Evolutionary conservation across 2,329 filamentous ascomycete species (phyloP).

Genomic region (Botrytis hyacinthi): DNA sequence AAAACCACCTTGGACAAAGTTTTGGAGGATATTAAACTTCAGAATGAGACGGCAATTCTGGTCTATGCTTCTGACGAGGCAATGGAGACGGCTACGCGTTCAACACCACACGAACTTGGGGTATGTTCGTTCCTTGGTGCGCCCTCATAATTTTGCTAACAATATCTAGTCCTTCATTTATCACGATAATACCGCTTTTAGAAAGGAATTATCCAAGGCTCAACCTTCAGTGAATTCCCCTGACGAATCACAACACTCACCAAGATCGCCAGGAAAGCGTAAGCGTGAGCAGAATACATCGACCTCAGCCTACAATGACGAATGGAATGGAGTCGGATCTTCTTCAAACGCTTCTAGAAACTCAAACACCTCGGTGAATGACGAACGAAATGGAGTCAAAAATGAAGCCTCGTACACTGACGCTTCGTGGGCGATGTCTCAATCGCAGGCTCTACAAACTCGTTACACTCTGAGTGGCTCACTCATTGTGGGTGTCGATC

Average conservation of each 20-base stretch:
- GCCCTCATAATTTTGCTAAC: conserved; percentile 19
- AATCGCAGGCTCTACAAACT: not conserved
- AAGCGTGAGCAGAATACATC: conserved; percentile 31
- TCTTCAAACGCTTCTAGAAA: conserved; percentile 13
- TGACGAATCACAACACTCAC: conserved; percentile 9
- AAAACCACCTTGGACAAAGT: conserved; percentile 49
- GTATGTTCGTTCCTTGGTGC: conserved; percentile 32
- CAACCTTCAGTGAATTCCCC: not conserved
- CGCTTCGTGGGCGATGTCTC: not conserved
- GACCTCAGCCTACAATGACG: conserved; percentile 18
- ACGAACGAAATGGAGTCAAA: not conserved
- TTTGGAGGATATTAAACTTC: conserved; percentile 47
- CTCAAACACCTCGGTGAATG: conserved; percentile 16
- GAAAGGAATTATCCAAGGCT: conserved; percentile 45
- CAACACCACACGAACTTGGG: conserved; percentile 43
- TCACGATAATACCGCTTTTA: conserved; percentile 53
- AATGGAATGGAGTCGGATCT: conserved; percentile 14
- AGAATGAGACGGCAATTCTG: conserved; percentile 49
- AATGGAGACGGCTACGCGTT: conserved; percentile 36
- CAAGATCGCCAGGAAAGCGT: conserved; percentile 32
- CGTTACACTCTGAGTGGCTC: not conserved
- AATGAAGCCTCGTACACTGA: not conserved
- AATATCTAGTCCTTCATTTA: conserved; percentile 47
- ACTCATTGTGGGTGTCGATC: conserved; percentile 33
- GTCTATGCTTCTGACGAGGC: conserved; percentile 55